Evolutionary conservation across 2,329 filamentous ascomycete genomes (phyloP), one percentile per base, ranked within the genome.

Genomic region (Pyricularia grisea): DNA sequence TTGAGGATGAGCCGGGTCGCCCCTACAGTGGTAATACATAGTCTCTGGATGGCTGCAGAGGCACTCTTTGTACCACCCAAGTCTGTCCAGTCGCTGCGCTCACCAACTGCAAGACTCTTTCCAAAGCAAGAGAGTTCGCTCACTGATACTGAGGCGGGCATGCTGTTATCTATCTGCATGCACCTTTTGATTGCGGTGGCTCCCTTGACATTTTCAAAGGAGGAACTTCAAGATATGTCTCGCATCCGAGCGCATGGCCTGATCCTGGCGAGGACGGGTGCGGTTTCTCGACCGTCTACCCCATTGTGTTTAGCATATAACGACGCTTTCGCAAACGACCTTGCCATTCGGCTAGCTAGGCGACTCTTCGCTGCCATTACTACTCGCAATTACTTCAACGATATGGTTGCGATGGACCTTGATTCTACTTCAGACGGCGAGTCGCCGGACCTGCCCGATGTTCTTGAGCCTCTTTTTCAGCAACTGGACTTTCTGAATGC

Each of bases 11-110:
- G 84, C 5, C 81, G 86, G 66, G 82, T 84, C 61, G 82, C 84
- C 20, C 85, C 87, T 4, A 85, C 79, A 65, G 75, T 90, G 25
- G 86, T 90, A 2, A 84, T 89, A 67, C 85, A 90, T 74, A 88
- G 86, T 73, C 79, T 91, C 5, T 91, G 89, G 89, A 80, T 86
- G 71, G 86, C 86, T 6, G 81, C 87, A 1, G 84, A 82, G 9
- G 81, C 81, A 65, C 78, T 90, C 4, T 90, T 90, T 72, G 78
- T 81, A n/a, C 82, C 85, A 1, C 85, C 87, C 1, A 79, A 80
- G 69, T 72, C 78, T 6, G 73, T 85, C 0, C 81, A 81, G 69
- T 76, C 78, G 11, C 75, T 79, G 64, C 78, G 77, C 10, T 79
- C 80, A 23, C 76, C 80, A 0, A 78, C 77, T 2, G 75, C 75